phyloP scores from a whole-genome alignment of 139 green algal genomes.

The Picocystis salinarum region DNA sequence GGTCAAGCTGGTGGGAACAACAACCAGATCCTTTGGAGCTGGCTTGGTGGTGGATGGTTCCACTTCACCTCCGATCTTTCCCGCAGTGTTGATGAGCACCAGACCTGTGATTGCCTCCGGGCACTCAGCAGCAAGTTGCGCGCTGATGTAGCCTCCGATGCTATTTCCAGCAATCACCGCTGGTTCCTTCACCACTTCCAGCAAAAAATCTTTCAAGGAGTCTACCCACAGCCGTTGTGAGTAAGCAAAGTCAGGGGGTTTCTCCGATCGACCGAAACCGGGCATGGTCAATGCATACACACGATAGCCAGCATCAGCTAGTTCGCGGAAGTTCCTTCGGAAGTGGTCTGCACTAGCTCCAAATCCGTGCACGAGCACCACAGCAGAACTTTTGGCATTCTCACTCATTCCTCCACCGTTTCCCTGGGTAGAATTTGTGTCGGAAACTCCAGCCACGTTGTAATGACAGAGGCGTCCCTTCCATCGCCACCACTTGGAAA shows the following conservation, averaged over 20 bases:
- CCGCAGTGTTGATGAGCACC: constrained; percentile 30
- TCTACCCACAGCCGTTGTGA: constrained; percentile 15
- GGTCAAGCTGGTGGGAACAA: background rate
- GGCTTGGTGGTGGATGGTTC: background rate
- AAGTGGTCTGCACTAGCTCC: constrained; percentile 17
- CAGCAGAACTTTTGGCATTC: constrained; percentile 5
- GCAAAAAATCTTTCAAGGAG: constrained; percentile 16
- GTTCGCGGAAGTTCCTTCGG: constrained; percentile 6
- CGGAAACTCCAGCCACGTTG: no score
- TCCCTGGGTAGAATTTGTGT: no score
- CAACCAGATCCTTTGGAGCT: background rate
- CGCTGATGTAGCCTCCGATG: constrained; percentile 14
- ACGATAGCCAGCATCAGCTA: background rate
- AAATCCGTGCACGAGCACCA: constrained; percentile 18
- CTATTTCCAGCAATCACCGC: constrained; percentile 18
- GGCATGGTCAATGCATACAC: constrained; percentile 18
- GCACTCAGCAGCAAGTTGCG: constrained; percentile 3
- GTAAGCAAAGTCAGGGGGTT: constrained; percentile 6
- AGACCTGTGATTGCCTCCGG: constrained; percentile 12
- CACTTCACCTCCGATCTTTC: constrained; percentile 28
- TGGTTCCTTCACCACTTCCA: constrained; percentile 6
- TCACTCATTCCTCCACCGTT: no score
- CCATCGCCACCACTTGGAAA: no score
- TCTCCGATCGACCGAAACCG: constrained; percentile 19
- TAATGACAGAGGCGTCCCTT: no score